Evolutionary conservation across 176 grass and related monocot genomes (phyloP).

Genomic region (Aegilops sharonensis): DNA sequence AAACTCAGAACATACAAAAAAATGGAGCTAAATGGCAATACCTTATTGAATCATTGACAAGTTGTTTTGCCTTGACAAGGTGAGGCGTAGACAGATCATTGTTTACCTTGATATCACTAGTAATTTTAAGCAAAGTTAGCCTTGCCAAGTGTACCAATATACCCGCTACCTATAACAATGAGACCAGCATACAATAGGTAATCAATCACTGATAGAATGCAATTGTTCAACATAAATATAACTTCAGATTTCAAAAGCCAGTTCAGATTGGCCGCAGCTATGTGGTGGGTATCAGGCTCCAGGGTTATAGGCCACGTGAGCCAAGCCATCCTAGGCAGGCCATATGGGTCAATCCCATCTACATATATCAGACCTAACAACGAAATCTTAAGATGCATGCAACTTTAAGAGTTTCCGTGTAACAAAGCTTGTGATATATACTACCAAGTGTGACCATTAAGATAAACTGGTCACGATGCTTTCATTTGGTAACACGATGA

Average conservation of each 20-base stretch:
- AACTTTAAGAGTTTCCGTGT: neutral
- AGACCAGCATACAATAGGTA: slow-evolving; percentile 17
- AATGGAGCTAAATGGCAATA: slow-evolving; percentile 15
- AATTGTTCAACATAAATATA: neutral
- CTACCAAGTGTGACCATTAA: neutral
- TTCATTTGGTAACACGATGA: neutral
- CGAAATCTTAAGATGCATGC: neutral
- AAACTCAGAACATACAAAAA: neutral
- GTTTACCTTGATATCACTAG: slow-evolving; percentile 38
- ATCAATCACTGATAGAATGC: slow-evolving; percentile 15
- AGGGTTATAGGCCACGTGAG: neutral
- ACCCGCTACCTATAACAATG: slow-evolving; percentile 53
- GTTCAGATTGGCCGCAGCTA: neutral
- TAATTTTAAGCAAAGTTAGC: slow-evolving; percentile 52
- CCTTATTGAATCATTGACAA: slow-evolving; percentile 74
- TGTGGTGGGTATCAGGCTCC: neutral
- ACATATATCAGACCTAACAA: neutral
- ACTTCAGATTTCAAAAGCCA: neutral
- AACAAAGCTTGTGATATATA: slow-evolving; percentile 13
- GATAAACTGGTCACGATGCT: neutral
- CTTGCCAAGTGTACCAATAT: slow-evolving; percentile 75
- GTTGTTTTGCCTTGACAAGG: slow-evolving; percentile 53
- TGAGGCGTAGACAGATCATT: slow-evolving; percentile 33
- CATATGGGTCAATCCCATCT: neutral
- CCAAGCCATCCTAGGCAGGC: neutral